These are phyloP conservation scores for Solanum boliviense DNA, from an alignment of 257 asterid species.

Conservation along the genomic window DNA sequence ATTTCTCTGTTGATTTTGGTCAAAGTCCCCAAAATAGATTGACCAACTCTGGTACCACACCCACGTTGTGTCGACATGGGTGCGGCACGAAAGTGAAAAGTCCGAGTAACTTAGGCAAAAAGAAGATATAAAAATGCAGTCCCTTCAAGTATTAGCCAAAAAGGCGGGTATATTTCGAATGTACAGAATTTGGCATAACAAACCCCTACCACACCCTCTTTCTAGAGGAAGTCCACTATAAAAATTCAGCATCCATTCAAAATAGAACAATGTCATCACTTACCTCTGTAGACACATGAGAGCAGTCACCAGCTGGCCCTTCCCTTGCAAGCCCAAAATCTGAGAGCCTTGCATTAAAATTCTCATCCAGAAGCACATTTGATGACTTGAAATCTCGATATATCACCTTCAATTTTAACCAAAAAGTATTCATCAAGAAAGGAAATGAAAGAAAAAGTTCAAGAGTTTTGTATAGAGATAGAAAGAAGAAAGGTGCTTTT, in stretches of 20 bases:
- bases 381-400: slow-evolving; percentile 89
- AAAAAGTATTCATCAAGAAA: background rate
- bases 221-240: background rate
- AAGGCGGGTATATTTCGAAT: background rate
- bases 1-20: background rate
- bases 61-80: background rate
- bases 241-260: background rate
- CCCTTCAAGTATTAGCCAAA: background rate
- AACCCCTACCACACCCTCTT: background rate
- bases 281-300: slow-evolving; percentile 92
- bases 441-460: background rate
- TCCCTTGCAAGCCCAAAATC: slow-evolving; percentile 98
- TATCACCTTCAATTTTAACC: slow-evolving; percentile 43
- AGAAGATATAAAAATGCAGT: background rate
- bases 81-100: background rate
- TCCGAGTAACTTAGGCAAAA: background rate
- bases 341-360: slow-evolving; percentile 66
- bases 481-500: background rate
- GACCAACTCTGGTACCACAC: background rate
- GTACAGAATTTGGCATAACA: background rate
- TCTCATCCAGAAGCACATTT: slow-evolving; percentile 70
- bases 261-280: slow-evolving; percentile 6
- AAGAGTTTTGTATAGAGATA: background rate
- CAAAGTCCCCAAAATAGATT: background rate
- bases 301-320: slow-evolving; percentile 65